These are phyloP conservation scores for Aspergillus hiratsukae DNA, from an alignment of 2,329 filamentous ascomycete genomes.

Conservation along the genomic window DNA sequence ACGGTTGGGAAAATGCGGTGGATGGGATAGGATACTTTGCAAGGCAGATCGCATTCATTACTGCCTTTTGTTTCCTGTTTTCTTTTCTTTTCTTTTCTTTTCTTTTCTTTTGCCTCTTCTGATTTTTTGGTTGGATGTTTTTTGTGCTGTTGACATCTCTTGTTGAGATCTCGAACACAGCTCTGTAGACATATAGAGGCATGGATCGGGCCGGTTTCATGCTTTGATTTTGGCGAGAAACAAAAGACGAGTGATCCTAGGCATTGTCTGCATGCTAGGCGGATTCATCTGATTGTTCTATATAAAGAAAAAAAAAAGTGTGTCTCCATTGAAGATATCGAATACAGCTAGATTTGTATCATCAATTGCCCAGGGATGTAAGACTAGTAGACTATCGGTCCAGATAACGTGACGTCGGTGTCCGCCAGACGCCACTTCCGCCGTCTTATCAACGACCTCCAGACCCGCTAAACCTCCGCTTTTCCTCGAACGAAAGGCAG, in stretches of 20 bases:
- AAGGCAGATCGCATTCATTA: conserved; percentile 1
- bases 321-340: neutral
- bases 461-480: neutral
- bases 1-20: conserved; percentile 14
- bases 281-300: neutral
- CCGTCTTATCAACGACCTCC: neutral
- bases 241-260: neutral
- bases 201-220: neutral
- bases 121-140: neutral
- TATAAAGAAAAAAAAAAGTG: neutral
- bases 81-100: neutral
- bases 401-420: neutral
- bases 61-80: conserved; percentile 5
- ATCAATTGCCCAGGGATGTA: neutral
- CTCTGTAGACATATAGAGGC: conserved; percentile 10
- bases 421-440: neutral
- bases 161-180: conserved; percentile 4
- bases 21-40: conserved; percentile 12
- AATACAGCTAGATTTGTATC: neutral
- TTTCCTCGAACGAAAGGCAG: neutral
- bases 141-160: conserved; percentile 2
- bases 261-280: neutral
- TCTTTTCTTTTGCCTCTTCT: neutral
- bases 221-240: neutral
- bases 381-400: neutral